A percentile compares a stretch with the other conserved stretches of the same genome.
phyloP scores from a whole-genome alignment of 768 basidiomycete species.

The Podaxis sp. region DNA sequence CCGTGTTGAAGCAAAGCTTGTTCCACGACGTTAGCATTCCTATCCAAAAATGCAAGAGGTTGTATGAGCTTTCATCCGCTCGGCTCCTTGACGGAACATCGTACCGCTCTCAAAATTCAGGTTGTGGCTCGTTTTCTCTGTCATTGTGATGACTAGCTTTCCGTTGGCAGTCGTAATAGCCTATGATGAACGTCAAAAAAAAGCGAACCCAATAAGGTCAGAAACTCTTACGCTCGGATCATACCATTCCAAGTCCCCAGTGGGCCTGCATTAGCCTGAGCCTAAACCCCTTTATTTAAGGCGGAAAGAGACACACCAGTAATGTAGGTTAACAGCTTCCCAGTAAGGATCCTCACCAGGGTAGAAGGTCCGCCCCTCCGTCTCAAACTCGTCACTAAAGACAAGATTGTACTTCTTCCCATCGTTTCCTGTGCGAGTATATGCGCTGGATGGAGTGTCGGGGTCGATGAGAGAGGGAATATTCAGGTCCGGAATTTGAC shows the following conservation, averaged over 20 bases:
- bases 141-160: slow-evolving; percentile 74
- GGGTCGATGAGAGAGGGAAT: slow-evolving; percentile 70
- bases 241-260: slow-evolving; percentile 82
- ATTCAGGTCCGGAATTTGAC: slow-evolving; percentile 77
- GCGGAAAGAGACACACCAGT: slow-evolving; percentile 50
- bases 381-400: slow-evolving; percentile 75
- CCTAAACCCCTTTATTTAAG: not conserved
- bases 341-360: slow-evolving; percentile 77
- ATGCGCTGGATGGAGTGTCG: slow-evolving; percentile 61
- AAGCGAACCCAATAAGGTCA: not conserved
- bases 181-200: slow-evolving; percentile 26
- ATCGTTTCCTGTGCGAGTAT: slow-evolving; percentile 63
- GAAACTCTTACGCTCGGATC: slow-evolving; percentile 51
- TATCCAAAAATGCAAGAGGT: slow-evolving; percentile 18
- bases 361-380: slow-evolving; percentile 60
- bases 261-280: slow-evolving; percentile 41
- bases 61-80: not conserved
- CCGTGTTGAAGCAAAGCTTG: slow-evolving; percentile 88
- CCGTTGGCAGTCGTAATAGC: slow-evolving; percentile 71
- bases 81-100: slow-evolving; percentile 18
- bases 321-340: slow-evolving; percentile 83
- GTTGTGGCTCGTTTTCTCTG: slow-evolving; percentile 64
- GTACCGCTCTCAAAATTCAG: slow-evolving; percentile 79
- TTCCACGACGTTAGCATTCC: slow-evolving; percentile 86
- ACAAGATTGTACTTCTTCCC: slow-evolving; percentile 77